phyloP scores from a whole-genome alignment of 2,329 filamentous ascomycete species.

The Pyricularia pennisetigena region DNA sequence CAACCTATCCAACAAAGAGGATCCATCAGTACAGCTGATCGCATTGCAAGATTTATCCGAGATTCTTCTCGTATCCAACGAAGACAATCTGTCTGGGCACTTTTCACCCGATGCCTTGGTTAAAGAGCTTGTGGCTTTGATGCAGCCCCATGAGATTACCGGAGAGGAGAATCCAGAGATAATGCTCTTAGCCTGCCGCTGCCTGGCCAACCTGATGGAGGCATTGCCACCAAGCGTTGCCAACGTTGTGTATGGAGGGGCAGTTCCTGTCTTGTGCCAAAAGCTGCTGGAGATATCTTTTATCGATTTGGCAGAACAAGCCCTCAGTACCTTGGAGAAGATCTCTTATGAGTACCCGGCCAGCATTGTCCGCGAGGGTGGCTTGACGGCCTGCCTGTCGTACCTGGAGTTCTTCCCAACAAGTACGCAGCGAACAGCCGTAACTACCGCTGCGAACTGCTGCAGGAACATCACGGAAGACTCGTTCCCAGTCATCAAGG shows the following conservation, averaged over 20 bases:
- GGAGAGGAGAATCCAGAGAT: constrained; percentile 90
- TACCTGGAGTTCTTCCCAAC: constrained; percentile 98
- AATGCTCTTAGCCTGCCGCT: constrained; percentile 93
- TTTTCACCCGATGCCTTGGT: constrained; percentile 93
- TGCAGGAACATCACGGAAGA: constrained; percentile 94
- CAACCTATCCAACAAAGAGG: constrained; percentile 73
- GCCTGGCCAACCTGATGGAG: constrained; percentile 95
- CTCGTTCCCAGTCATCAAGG: constrained; percentile 80
- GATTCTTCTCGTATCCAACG: constrained; percentile 85
- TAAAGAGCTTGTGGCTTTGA: constrained; percentile 83
- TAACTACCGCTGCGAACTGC: constrained; percentile 96
- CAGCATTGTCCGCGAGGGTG: constrained; percentile 91
- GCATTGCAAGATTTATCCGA: constrained; percentile 90
- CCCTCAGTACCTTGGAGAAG: constrained; percentile 91
- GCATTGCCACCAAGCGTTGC: constrained; percentile 85
- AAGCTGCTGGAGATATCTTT: constrained; percentile 94
- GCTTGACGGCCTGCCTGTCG: constrained; percentile 87
- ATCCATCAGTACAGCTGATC: constrained; percentile 79
- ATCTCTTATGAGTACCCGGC: constrained; percentile 94
- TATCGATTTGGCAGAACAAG: constrained; percentile 95
- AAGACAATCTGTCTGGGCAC: constrained; percentile 90
- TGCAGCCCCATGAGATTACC: constrained; percentile 77
- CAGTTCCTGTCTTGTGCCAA: constrained; percentile 87
- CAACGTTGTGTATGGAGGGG: constrained; percentile 95
- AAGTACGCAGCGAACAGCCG: constrained; percentile 89